phyloP scores from a whole-genome alignment of 1,139 yeast genomes.

The Saccharomyces pastorianus region DNA sequence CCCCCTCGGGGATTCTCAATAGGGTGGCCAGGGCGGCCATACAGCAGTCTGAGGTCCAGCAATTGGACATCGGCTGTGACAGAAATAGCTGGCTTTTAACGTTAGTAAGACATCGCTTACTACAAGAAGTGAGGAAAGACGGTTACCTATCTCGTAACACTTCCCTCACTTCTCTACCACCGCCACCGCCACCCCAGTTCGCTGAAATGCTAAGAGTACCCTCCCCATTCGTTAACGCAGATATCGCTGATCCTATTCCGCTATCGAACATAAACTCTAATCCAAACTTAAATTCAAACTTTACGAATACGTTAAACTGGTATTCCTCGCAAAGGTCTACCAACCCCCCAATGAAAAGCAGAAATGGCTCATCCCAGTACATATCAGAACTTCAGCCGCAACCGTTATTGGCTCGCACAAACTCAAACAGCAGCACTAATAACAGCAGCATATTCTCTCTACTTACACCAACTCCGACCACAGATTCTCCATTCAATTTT shows the following conservation, averaged over 20 bases:
- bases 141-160: conserved; percentile 21
- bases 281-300: not conserved
- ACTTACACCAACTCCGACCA: not conserved
- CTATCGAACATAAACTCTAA: not conserved
- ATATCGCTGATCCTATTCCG: not conserved
- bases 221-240: not conserved
- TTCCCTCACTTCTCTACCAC: conserved; percentile 16
- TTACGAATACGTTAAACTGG: not conserved
- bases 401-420: not conserved
- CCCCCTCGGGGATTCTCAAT: conserved; percentile 31
- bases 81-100: conserved; percentile 23
- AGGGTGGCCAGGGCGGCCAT: conserved; percentile 27
- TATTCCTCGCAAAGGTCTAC: not conserved
- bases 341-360: not conserved
- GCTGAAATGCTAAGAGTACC: conserved; percentile 8
- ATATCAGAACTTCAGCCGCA: not conserved
- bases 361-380: not conserved
- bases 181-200: conserved; percentile 15
- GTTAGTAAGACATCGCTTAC: conserved; percentile 23
- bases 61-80: conserved; percentile 25
- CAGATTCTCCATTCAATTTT: conserved; percentile 5
- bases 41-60: conserved; percentile 17
- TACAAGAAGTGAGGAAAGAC: conserved; percentile 27
- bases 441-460: not conserved
- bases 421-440: not conserved